Base-by-base conservation (phyloP, 2,329 filamentous ascomycete genomes). In the Ampelomyces quisqualis region DNA sequence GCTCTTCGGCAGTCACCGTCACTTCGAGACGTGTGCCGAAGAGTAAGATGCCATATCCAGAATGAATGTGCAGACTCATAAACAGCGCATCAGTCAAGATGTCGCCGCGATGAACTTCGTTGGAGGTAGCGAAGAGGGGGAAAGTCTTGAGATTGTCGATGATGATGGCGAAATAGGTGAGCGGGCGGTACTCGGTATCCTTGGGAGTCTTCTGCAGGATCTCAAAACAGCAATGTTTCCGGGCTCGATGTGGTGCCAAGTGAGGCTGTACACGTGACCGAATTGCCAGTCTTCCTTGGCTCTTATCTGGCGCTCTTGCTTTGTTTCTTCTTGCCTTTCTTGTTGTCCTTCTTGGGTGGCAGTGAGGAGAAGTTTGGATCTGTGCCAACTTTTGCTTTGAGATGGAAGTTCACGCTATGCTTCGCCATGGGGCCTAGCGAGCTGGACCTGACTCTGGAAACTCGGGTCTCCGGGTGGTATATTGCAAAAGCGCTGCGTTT, bases 161-260 rank as follows among this genome's bases (percentile, higher is more conserved):
- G 28, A 61, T 45, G 30, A 65, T 57, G 17, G 41, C 47, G 11
- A 62, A 19, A 29, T 50, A 53, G 1, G 50, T 63, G 26, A 54
- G 51, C 5, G 47, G 40, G 28, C 42, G 44, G 15, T 41, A 40
- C 5, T 30, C 13, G 11, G 28, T 8, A 0, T 21, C 26, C 11
- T 28, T 2, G 1, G 15, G n/a, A 8, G 29, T 21, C n/a, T 36
- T 24, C 15, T 43, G 36, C 20, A 28, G 18, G 11, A 62, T 55
- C 17, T 47, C 46, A 58, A 63, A 8, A 51, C 51, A 8, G 52
- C 38, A 11, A 65, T 58, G 14, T 46, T 34, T 13, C 57, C 45
- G 4, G 49, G 34, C 5, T 40, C 38, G 22, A 64, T 54, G 7
- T 5, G 24, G 34, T 57, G 46, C 47, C 43, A 49, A 18, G 11